Conservation (phyloP, 2,329 filamentous ascomycete genomes). For the Davidsoniella australis region DNA sequence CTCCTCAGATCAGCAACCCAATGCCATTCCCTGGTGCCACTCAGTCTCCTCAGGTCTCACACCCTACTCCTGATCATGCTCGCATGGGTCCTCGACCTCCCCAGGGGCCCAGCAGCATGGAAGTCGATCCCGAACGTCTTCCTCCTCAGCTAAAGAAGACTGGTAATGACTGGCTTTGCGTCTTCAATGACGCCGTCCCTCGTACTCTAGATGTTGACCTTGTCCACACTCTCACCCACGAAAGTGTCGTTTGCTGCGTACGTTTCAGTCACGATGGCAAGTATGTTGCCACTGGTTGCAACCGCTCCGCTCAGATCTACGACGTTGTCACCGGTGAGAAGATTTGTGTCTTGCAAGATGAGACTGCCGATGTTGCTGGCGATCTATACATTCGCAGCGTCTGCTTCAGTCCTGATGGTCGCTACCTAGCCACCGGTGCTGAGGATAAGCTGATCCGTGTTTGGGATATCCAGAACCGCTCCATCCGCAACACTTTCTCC, state of each 20-base stretch:
- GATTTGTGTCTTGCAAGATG: slow-evolving; percentile 79
- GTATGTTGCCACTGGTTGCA: slow-evolving; percentile 92
- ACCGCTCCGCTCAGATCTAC: slow-evolving; percentile 97
- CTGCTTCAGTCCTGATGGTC: slow-evolving; percentile 94
- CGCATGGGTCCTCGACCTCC: slow-evolving; percentile 28
- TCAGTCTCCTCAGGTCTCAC: slow-evolving; percentile 72
- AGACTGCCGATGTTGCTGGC: slow-evolving; percentile 68
- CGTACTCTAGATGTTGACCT: slow-evolving; percentile 85
- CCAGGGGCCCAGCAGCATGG: slow-evolving; percentile 27
- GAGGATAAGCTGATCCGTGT: slow-evolving; percentile 96
- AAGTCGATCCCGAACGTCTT: slow-evolving; percentile 73
- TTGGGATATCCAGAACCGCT: slow-evolving; percentile 76
- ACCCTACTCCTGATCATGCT: slow-evolving; percentile 57
- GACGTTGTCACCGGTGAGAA: slow-evolving; percentile 78
- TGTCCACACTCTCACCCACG: slow-evolving; percentile 79
- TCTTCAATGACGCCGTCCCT: slow-evolving; percentile 86
- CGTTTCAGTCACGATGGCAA: slow-evolving; percentile 92
- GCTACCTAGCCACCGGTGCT: slow-evolving; percentile 84
- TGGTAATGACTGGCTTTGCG: slow-evolving; percentile 82
- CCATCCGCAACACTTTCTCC: slow-evolving; percentile 83
- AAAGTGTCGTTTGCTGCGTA: slow-evolving; percentile 96
- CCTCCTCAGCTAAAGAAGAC: slow-evolving; percentile 79
- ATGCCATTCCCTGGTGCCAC: slow-evolving; percentile 70
- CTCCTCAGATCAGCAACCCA: slow-evolving; percentile 79
- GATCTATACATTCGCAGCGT: slow-evolving; percentile 96